phyloP scores from a whole-genome alignment of 495 filamentous ascomycete genomes.

The Diplogelasinospora grovesii region DNA sequence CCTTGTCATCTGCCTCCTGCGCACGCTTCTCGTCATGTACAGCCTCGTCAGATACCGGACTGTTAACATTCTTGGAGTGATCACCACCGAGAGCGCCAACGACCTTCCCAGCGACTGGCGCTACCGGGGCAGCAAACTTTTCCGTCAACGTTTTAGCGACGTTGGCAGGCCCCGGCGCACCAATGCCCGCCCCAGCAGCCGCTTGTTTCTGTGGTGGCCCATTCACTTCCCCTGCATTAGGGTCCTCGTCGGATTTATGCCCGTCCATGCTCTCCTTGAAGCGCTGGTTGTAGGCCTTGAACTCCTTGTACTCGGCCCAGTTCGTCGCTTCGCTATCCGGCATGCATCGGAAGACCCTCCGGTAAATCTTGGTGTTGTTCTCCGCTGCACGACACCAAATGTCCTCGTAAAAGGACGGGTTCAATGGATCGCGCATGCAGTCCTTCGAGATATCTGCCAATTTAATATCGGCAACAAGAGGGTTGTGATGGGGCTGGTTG shows the following conservation, averaged over 20 bases:
- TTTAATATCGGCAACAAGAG: slow-evolving; percentile 59
- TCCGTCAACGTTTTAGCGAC: slow-evolving; percentile 10
- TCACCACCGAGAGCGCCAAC: too few relatives aligned
- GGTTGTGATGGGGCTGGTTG: slow-evolving; percentile 38
- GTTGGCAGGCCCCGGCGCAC: slow-evolving; percentile 21
- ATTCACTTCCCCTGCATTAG: slow-evolving; percentile 20
- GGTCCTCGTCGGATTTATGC: slow-evolving; percentile 32
- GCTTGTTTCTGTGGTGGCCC: slow-evolving; percentile 7
- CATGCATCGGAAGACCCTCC: slow-evolving; percentile 93
- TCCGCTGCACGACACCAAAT: slow-evolving; percentile 83
- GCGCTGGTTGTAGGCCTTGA: slow-evolving; percentile 65
- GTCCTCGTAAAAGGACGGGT: slow-evolving; percentile 75
- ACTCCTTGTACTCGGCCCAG: slow-evolving; percentile 94
- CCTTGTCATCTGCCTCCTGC: slow-evolving; percentile 1
- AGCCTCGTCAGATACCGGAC: too few relatives aligned
- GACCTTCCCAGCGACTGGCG: slow-evolving; percentile 1
- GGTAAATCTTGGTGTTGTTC: slow-evolving; percentile 91
- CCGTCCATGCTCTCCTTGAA: slow-evolving; percentile 64
- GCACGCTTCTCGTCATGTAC: slow-evolving; percentile 19
- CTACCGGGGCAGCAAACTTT: slow-evolving; percentile 9
- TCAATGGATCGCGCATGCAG: slow-evolving; percentile 71
- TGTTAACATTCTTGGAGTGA: neutral
- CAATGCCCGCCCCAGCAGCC: slow-evolving; percentile 23
- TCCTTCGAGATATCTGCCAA: slow-evolving; percentile 47
- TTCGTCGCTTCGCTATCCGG: slow-evolving; percentile 88